Evolutionary conservation across 2,329 filamentous ascomycete genomes (phyloP).

Genomic region (Fusarium hainanense): DNA sequence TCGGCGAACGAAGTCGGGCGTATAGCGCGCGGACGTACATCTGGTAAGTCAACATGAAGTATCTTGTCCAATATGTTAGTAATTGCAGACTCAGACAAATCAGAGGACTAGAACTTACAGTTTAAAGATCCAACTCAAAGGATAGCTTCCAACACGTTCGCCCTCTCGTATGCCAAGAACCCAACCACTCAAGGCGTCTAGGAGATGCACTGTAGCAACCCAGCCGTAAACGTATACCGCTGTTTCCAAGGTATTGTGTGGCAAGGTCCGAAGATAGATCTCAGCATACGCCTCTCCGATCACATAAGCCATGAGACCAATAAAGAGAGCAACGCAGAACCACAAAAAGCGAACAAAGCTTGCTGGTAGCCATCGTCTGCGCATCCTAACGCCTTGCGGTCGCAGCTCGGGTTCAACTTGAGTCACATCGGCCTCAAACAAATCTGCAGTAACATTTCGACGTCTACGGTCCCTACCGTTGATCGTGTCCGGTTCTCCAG

Average conservation of each 20-base stretch:
- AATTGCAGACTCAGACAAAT: neutral
- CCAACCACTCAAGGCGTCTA: conserved; percentile 74
- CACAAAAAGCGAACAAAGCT: conserved; percentile 76
- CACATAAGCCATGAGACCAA: conserved; percentile 73
- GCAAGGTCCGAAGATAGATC: conserved; percentile 73
- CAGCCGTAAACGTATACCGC: conserved; percentile 77
- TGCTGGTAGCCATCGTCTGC: conserved; percentile 69
- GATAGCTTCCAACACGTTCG: conserved; percentile 75
- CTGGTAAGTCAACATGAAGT: conserved; percentile 77
- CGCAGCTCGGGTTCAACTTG: conserved; percentile 43
- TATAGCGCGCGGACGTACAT: conserved; percentile 77
- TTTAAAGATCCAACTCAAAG: conserved; percentile 77
- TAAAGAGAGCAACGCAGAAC: conserved; percentile 73
- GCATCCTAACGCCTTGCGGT: conserved; percentile 54
- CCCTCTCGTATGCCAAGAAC: conserved; percentile 74
- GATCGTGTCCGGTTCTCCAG: conserved; percentile 64
- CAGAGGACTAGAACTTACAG: conserved; percentile 58
- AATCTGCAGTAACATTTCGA: conserved; percentile 51
- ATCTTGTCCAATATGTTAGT: conserved; percentile 53
- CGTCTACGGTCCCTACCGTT: conserved; percentile 57
- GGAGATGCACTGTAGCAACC: conserved; percentile 73
- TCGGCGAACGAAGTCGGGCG: conserved; percentile 72
- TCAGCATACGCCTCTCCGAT: conserved; percentile 77
- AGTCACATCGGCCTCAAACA: conserved; percentile 54
- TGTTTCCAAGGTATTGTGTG: conserved; percentile 73